Conservation (phyloP, 441 rosid species). For the Euphorbia corollata region DNA sequence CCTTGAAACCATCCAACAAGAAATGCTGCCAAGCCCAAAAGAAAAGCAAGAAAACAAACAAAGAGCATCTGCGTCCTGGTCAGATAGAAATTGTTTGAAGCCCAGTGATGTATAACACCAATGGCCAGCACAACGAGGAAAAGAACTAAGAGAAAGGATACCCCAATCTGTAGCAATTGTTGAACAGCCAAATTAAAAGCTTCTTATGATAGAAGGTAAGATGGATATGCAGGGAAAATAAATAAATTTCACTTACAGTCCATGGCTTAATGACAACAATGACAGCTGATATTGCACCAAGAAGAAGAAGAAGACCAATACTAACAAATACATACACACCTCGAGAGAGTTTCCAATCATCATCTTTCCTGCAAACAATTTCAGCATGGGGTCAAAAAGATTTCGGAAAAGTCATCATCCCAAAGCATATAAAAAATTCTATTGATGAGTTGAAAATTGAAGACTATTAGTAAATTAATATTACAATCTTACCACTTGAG, state of each 20-base stretch:
- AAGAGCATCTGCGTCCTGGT: constrained; percentile 83
- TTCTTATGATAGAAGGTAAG: constrained; percentile 17
- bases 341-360: constrained; percentile 90
- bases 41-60: constrained; percentile 93
- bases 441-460: constrained; percentile 15
- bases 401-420: no score
- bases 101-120: constrained; percentile 97
- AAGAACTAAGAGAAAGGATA: constrained; percentile 84
- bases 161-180: constrained; percentile 69
- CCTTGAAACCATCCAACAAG: constrained; percentile 93
- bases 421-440: no score
- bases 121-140: constrained; percentile 89
- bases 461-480: constrained; percentile 20
- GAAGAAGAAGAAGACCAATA: constrained; percentile 91
- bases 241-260: constrained; percentile 60
- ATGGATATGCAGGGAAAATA: constrained; percentile 11
- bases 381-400: background rate
- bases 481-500: constrained; percentile 72
- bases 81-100: constrained; percentile 98
- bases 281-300: constrained; percentile 94
- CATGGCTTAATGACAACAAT: constrained; percentile 76
- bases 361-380: constrained; percentile 85
- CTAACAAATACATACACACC: constrained; percentile 78
- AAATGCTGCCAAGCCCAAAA: constrained; percentile 98
- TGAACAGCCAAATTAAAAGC: constrained; percentile 29